A percentile compares a stretch with the other conserved stretches of the same genome.
Evolutionary conservation across 1,284 basidiomycete species (phyloP).

Genomic region (Austroboletus novae-zelandiae): DNA sequence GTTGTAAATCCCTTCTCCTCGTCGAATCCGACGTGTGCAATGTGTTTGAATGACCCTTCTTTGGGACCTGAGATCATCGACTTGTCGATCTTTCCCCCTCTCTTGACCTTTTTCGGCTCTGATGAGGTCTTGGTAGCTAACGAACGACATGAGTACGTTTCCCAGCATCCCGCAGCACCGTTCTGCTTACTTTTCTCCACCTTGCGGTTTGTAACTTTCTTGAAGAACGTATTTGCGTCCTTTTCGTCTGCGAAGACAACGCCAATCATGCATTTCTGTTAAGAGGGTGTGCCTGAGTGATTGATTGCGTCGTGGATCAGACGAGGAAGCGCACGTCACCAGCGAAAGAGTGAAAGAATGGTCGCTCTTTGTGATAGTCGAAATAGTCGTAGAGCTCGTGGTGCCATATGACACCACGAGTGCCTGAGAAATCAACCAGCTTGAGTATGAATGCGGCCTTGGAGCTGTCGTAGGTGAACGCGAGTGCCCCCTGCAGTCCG

Average conservation of each 20-base stretch:
- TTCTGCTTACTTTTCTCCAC: constrained; percentile 49
- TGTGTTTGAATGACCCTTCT: constrained; percentile 80
- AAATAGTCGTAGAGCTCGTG: constrained; percentile 90
- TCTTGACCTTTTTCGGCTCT: constrained; percentile 57
- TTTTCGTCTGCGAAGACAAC: constrained; percentile 88
- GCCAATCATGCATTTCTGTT: constrained; percentile 83
- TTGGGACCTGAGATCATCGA: constrained; percentile 87
- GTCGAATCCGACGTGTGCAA: constrained; percentile 96
- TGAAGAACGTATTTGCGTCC: constrained; percentile 87
- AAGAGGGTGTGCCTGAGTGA: background rate
- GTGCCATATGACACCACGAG: constrained; percentile 89
- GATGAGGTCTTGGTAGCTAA: constrained; percentile 41
- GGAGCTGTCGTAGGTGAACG: constrained; percentile 64
- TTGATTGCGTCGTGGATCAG: background rate
- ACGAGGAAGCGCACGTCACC: constrained; percentile 72
- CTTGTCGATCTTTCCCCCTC: constrained; percentile 81
- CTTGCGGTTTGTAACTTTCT: constrained; percentile 81
- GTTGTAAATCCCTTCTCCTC: constrained; percentile 84
- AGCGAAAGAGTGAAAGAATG: constrained; percentile 92
- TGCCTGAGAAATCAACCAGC: constrained; percentile 81
- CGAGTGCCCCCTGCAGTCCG: constrained; percentile 82
- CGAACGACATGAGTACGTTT: constrained; percentile 1
- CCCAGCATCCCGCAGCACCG: background rate
- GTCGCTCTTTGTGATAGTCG: constrained; percentile 82
- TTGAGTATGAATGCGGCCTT: constrained; percentile 64